Base-by-base conservation (phyloP, 2,329 filamentous ascomycete genomes). In the Neoascochyta sp. region DNA sequence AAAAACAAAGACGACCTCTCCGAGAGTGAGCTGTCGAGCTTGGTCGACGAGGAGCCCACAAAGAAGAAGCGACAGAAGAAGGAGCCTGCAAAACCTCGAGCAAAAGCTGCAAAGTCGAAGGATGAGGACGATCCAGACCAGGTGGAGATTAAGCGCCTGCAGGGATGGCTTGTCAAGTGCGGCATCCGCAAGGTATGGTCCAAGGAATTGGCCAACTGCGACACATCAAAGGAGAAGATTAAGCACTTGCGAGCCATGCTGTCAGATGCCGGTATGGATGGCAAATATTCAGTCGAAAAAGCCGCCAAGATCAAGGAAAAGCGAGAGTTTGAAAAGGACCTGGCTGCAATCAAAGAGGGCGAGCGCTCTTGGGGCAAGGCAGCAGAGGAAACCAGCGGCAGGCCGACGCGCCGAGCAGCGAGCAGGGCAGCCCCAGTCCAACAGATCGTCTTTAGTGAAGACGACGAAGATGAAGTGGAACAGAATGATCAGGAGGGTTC, bases 111-210 rank as follows among this genome's bases (percentile, higher is more conserved):
- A 7, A 61, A 65, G 18, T 54, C 62, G 16, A 64, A 72, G 19
- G 29, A 42, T 5, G 41, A 54, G 7, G 46, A 67, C 2, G 70
- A 80, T 11, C 76, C 82, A 0, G 76, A 88, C 38, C 78, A 86
- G 36, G 80, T 76, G 3, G 85, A 94, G 59, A 83, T 95, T 57
- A 96, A 95, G 63, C 83, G 81, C 27, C 71, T 96, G 3, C 90
- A 96, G 65, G 77, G 80, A 7, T 87, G 90, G 63, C 75, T 98
- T 5, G 67, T 82, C 24, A 95, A 95, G 63, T 98, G 90, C 53
- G 90, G 90, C 16, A 78, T 95, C 32, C 83, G 87, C 30, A 96
- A 95, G 59, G 76, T 95, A 39, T 98, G 92, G 90, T 77, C 76
- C 27, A 80, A 83, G 42, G 49, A 95, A 63, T 73, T 98, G 16